A percentile compares a stretch with the other conserved stretches of the same genome.
Conservation (phyloP, 257 asterid genomes). For the Nicotiana noctiflora region DNA sequence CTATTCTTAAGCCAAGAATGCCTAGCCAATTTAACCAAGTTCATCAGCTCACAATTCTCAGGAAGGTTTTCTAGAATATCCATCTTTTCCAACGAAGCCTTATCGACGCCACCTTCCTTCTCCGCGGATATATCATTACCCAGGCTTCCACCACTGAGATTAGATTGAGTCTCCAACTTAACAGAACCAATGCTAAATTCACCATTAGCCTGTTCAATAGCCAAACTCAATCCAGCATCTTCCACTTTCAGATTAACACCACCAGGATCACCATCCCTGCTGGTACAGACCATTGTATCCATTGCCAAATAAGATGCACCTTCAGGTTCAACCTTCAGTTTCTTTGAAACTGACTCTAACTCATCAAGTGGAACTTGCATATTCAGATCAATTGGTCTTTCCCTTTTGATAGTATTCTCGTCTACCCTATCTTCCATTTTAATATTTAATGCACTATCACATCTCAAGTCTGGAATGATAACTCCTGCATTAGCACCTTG, state of each 20-base stretch:
- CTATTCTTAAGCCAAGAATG: conserved; percentile 81
- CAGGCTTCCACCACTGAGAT: conserved; percentile 25
- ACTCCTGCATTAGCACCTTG: conserved; percentile 95
- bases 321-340: conserved; percentile 54
- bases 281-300: conserved; percentile 13
- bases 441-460: conserved; percentile 24
- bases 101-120: conserved; percentile 34
- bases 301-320: conserved; percentile 28
- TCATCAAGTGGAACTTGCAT: conserved; percentile 53
- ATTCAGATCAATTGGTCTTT: conserved; percentile 69
- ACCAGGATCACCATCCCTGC: conserved; percentile 32
- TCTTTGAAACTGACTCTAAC: conserved; percentile 57
- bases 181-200: conserved; percentile 31
- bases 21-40: conserved; percentile 74
- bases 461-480: conserved; percentile 48
- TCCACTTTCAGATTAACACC: conserved; percentile 32
- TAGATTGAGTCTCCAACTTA: conserved; percentile 52
- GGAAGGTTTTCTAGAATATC: conserved; percentile 43
- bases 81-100: conserved; percentile 40
- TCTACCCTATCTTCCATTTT: conserved; percentile 30
- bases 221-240: conserved; percentile 32
- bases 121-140: conserved; percentile 22
- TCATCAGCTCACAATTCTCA: conserved; percentile 61
- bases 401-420: conserved; percentile 42
- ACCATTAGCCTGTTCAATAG: conserved; percentile 41